phyloP scores from a whole-genome alignment of 106 monocot genomes.

The Dioscorea zingiberensis region DNA sequence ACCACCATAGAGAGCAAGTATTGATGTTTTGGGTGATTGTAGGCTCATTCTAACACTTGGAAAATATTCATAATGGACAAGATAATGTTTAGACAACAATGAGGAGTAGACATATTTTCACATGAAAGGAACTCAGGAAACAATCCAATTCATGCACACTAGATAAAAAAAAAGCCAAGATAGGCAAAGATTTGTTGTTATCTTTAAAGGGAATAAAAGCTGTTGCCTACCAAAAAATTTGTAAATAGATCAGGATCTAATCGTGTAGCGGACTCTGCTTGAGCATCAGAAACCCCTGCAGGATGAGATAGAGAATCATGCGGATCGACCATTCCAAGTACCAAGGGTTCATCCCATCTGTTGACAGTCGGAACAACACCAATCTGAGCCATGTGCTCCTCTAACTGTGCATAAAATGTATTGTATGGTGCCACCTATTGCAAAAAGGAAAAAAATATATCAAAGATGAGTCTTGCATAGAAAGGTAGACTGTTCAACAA shows the following conservation, averaged over 20 bases:
- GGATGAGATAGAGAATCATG: constrained; percentile 95
- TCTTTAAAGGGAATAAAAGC: too few species aligned
- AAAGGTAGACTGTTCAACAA: too few species aligned
- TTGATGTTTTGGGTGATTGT: not conserved
- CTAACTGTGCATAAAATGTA: constrained; percentile 73
- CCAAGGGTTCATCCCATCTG: constrained; percentile 86
- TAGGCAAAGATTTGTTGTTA: not conserved
- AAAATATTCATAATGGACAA: too few species aligned
- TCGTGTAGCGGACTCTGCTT: constrained; percentile 81
- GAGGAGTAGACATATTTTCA: too few species aligned
- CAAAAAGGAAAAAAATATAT: not conserved
- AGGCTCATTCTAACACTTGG: too few species aligned
- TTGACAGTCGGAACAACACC: constrained; percentile 55
- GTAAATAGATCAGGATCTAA: constrained; percentile 86
- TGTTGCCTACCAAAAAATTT: constrained; percentile 62
- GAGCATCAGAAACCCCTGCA: constrained; percentile 87
- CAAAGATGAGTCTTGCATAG: too few species aligned
- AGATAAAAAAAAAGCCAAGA: too few species aligned
- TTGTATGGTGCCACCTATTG: constrained; percentile 90
- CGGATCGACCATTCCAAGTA: constrained; percentile 88
- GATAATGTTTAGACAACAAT: too few species aligned
- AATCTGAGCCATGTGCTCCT: constrained; percentile 69
- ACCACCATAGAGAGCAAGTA: not conserved
- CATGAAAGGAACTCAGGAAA: too few species aligned
- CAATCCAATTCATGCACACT: too few species aligned